These are phyloP conservation scores for Bacidia rubella DNA, from an alignment of 495 filamentous ascomycete species.

Conservation along the genomic window DNA sequence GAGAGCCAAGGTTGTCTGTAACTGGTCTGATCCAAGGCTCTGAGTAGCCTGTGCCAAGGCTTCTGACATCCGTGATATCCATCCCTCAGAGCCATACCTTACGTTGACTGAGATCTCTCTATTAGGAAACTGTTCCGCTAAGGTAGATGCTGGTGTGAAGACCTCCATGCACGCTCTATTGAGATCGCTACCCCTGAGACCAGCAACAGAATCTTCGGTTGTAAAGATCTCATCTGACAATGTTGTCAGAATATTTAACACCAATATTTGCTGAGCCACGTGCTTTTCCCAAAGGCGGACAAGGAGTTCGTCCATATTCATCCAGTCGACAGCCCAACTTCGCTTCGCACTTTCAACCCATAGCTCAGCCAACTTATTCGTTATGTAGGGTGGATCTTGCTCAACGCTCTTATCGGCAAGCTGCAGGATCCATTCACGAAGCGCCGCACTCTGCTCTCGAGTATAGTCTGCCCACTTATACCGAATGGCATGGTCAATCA, in stretches of 20 bases:
- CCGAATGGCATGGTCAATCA: conserved; percentile 77
- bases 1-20: conserved; percentile 48
- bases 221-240: conserved; percentile 91
- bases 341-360: conserved; percentile 93
- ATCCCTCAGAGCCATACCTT: conserved; percentile 69
- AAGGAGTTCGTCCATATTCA: conserved; percentile 80
- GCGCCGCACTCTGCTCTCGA: conserved; percentile 42
- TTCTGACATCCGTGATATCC: conserved; percentile 64
- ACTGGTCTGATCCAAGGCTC: conserved; percentile 47
- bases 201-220: conserved; percentile 73
- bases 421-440: conserved; percentile 61
- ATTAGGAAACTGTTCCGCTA: conserved; percentile 58
- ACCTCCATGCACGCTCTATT: conserved; percentile 86
- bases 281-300: conserved; percentile 68
- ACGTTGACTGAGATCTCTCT: conserved; percentile 47
- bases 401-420: conserved; percentile 60
- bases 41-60: conserved; percentile 63
- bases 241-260: conserved; percentile 76
- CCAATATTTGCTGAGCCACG: conserved; percentile 62
- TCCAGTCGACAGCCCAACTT: conserved; percentile 82
- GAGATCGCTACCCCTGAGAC: conserved; percentile 64
- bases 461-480: conserved; percentile 66
- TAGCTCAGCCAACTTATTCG: conserved; percentile 89
- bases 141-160: conserved; percentile 66
- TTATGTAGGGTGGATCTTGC: conserved; percentile 67